Percentiles rank a stretch among this genome's conserved stretches.
Evolutionary conservation across 768 basidiomycete species (phyloP).

Genomic region (Leccinum pellstonianum): DNA sequence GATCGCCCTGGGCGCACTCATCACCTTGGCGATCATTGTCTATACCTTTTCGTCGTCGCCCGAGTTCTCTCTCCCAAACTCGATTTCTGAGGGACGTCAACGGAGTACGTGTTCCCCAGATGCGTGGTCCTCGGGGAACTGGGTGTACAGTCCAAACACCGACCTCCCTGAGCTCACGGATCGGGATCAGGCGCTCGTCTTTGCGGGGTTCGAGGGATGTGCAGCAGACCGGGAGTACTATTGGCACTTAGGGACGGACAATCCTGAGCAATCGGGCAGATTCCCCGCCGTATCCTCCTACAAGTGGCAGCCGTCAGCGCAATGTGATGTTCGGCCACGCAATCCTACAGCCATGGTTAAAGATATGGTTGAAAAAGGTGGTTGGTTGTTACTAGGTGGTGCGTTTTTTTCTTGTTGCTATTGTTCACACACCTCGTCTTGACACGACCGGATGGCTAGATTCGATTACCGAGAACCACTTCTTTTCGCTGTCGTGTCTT

Average conservation of each 20-base stretch:
- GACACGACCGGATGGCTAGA: slow-evolving; percentile 36
- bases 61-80: slow-evolving; percentile 5
- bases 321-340: slow-evolving; percentile 45
- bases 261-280: slow-evolving; percentile 44
- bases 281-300: slow-evolving; percentile 55
- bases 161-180: slow-evolving; percentile 36
- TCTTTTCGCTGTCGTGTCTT: slow-evolving; percentile 68
- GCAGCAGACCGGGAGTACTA: slow-evolving; percentile 59
- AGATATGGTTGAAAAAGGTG: slow-evolving; percentile 65
- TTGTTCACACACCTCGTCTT: neutral
- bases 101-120: slow-evolving; percentile 35
- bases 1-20: slow-evolving; percentile 25
- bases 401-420: slow-evolving; percentile 19
- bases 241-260: slow-evolving; percentile 64
- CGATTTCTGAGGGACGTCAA: slow-evolving; percentile 27
- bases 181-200: slow-evolving; percentile 44
- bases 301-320: slow-evolving; percentile 49
- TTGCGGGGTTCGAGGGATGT: slow-evolving; percentile 61
- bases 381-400: slow-evolving; percentile 70
- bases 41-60: slow-evolving; percentile 32
- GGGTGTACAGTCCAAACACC: slow-evolving; percentile 41
- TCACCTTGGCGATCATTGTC: slow-evolving; percentile 28
- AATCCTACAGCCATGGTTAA: slow-evolving; percentile 45
- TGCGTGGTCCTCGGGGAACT: slow-evolving; percentile 37
- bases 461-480: slow-evolving; percentile 70